These are phyloP conservation scores for Chrysopogon serrulatus DNA, from an alignment of 176 grass and related monocot genomes.

Conservation along the genomic window DNA sequence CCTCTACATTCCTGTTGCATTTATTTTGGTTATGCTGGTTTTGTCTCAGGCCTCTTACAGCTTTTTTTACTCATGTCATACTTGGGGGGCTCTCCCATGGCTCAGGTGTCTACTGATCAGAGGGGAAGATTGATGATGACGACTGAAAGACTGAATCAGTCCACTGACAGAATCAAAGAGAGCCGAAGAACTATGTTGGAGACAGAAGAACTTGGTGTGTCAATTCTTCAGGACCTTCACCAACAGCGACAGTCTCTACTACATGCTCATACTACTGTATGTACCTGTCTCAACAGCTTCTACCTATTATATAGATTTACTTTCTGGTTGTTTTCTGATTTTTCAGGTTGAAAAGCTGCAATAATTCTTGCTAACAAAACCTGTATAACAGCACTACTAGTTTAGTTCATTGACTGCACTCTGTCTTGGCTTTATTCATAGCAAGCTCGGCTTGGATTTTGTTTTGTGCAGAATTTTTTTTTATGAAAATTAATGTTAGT, in stretches of 20 bases:
- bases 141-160: conserved; percentile 85
- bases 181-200: conserved; percentile 74
- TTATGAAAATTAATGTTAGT: not conserved
- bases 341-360: not conserved
- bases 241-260: conserved; percentile 89
- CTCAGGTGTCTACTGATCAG: conserved; percentile 85
- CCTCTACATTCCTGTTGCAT: not conserved
- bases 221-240: conserved; percentile 93
- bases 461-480: not conserved
- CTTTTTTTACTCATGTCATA: conserved; percentile 22
- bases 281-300: conserved; percentile 24
- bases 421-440: not conserved
- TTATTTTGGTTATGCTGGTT: not conserved
- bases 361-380: not conserved
- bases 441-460: not conserved
- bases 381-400: not conserved
- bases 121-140: conserved; percentile 80
- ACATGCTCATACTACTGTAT: conserved; percentile 80
- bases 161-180: conserved; percentile 75
- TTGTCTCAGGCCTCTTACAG: not conserved
- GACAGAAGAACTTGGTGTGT: conserved; percentile 81
- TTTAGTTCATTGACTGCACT: not conserved
- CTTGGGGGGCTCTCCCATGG: not conserved
- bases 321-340: not conserved
- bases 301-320: not conserved